These are phyloP conservation scores for Plasmodium vinckei DNA, from an alignment of 169 alveolate genomes.

Conservation along the genomic window DNA sequence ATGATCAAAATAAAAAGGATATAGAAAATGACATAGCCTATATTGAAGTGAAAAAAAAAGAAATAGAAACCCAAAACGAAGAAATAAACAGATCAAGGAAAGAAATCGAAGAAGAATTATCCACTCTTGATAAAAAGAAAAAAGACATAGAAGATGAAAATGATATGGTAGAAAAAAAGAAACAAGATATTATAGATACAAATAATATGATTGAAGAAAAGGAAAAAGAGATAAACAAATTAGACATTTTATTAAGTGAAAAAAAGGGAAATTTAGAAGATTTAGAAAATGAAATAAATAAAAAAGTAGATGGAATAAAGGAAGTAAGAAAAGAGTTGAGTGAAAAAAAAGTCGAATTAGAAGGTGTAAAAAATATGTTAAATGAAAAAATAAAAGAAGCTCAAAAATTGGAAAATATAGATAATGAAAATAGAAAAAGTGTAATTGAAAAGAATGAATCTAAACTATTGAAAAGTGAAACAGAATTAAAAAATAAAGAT, in stretches of 20 bases:
- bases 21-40: slow-evolving; percentile 35
- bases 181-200: background rate
- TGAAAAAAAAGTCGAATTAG: background rate
- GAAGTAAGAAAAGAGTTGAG: background rate
- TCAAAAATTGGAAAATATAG: background rate
- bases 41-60: slow-evolving; percentile 16
- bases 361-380: slow-evolving; percentile 8
- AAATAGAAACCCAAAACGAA: slow-evolving; percentile 11
- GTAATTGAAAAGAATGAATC: background rate
- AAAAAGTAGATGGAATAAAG: background rate
- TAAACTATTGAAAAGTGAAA: background rate
- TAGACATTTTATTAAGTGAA: slow-evolving; percentile 5
- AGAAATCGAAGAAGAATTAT: background rate
- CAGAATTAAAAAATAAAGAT: background rate
- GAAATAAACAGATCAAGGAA: background rate
- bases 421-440: slow-evolving; percentile 1
- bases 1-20: slow-evolving; percentile 37
- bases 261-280: slow-evolving; percentile 5
- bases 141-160: slow-evolving; percentile 1
- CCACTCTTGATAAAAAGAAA: background rate
- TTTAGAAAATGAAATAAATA: background rate
- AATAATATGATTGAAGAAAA: background rate
- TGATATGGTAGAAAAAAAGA: background rate
- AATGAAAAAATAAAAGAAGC: background rate
- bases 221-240: slow-evolving; percentile 2